A percentile compares a stretch with the other conserved stretches of the same genome.
These are phyloP conservation scores for Paxillus ammoniavirescens DNA, from an alignment of 768 basidiomycete genomes.

Conservation along the genomic window DNA sequence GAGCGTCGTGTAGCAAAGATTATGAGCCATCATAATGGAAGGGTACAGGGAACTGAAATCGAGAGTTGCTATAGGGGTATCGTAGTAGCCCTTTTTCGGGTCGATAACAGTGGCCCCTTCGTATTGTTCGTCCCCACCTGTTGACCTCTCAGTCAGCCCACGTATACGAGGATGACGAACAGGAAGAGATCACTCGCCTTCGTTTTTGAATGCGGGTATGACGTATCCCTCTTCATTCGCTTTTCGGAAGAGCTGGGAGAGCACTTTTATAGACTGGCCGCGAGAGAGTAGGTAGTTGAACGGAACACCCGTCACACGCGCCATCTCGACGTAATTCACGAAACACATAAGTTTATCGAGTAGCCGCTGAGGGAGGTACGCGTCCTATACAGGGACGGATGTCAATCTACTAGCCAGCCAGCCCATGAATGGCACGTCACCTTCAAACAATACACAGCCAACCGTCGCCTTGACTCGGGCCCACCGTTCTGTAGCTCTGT, in stretches of 20 bases:
- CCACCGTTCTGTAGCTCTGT: conserved; percentile 98
- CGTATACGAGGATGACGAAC: background rate
- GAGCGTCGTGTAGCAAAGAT: conserved; percentile 97
- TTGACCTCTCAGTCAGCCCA: background rate
- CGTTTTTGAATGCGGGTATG: conserved; percentile 79
- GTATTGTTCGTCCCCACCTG: conserved; percentile 93
- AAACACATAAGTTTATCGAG: conserved; percentile 99
- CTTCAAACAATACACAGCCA: conserved; percentile 98
- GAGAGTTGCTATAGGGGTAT: conserved; percentile 93
- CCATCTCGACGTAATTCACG: conserved; percentile 98
- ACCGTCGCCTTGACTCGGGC: conserved; percentile 83
- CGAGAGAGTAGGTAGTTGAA: conserved; percentile 94
- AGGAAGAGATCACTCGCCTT: conserved; percentile 50
- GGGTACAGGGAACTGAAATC: conserved; percentile 99
- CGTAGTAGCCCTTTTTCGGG: conserved; percentile 93
- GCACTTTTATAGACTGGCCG: conserved; percentile 98
- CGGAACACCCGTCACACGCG: conserved; percentile 99
- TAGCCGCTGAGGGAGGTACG: conserved; percentile 93
- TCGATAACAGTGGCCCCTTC: conserved; percentile 99
- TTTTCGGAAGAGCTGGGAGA: conserved; percentile 92
- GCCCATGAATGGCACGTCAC: conserved; percentile 34
- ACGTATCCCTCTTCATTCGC: conserved; percentile 91
- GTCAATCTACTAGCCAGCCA: conserved; percentile 1
- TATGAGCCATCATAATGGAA: conserved; percentile 99
- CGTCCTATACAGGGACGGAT: conserved; percentile 59